Base-by-base conservation (phyloP, 2,329 filamentous ascomycete genomes). In the Trichoderma cornu-damae region DNA sequence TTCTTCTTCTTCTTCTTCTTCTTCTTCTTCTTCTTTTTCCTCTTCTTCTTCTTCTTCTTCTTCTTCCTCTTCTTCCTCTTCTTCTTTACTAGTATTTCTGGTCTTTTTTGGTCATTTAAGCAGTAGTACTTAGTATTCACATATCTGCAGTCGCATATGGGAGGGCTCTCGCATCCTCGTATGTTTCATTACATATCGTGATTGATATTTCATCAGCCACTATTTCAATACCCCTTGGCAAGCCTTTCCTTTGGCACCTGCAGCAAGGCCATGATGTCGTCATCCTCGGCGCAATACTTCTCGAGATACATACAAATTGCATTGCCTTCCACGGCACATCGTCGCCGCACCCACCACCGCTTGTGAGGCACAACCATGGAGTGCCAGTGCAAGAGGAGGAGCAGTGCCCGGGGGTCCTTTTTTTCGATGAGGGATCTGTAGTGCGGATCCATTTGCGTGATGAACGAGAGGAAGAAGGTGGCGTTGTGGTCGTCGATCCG, bases 311-410 rank as follows among this genome's bases (percentile, higher is more conserved):
- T 61, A 32, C 72, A 80, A 20, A 82, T 79, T 1, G 79, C 75
- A 44, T 73, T 70, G n/a, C 77, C 77, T 61, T 82, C 78, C 1
- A 81, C 62, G 26, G 71, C 61, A 4, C 75, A 73, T 44, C 80
- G 71, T 50, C 72, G 68, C 43, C 72, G 68, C 12, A 79, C 60
- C 75, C 77, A 83, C 80, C 79, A 83, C 1, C 63, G 59, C 8
- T 69, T 64, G 22, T 69, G 66, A 11, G 69, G 64, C 12, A 70
- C 73, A 12, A 79, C 65, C 60, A 78, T 76, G 8, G 77, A 76
- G 65, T 79, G 81, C 81, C 81, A 86, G 67, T 78, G 81, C 0
- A 76, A 73, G n/a, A 85, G 66, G 34, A 86, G 62, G 9, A 84
- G 65, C 59, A 86, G 63, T 0, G 81, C 82, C 26, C 75, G 70